Conservation (phyloP, 805 yeast genomes). For the Kuraishia molischiana region DNA sequence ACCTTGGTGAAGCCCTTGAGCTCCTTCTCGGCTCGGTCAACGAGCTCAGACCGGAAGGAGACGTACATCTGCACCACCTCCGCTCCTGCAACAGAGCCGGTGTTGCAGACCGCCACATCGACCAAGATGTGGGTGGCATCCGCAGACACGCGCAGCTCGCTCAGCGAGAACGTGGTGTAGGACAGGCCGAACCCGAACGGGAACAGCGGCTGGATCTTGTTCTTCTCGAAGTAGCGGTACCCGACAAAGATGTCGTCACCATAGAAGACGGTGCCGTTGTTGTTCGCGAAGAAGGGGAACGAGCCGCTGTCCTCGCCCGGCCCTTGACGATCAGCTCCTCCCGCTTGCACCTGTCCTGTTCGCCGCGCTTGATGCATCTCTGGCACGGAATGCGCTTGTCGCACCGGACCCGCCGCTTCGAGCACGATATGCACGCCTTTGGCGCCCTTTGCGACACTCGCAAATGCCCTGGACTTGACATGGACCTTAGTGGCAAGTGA, state of each 20-base stretch:
- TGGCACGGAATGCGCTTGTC: too few relatives aligned
- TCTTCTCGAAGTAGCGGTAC: conserved; percentile 41
- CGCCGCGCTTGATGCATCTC: too few relatives aligned
- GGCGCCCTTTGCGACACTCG: too few relatives aligned
- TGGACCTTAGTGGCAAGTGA: too few relatives aligned
- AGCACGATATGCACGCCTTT: too few relatives aligned
- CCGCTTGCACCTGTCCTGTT: too few relatives aligned
- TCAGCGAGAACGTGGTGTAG: conserved; percentile 37
- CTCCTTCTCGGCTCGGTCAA: conserved; percentile 43
- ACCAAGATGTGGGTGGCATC: conserved; percentile 13
- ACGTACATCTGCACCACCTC: conserved; percentile 49
- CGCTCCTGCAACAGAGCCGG: conserved; percentile 37
- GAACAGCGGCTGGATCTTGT: conserved; percentile 35
- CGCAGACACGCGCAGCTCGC: conserved; percentile 27
- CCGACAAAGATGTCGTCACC: conserved; percentile 42
- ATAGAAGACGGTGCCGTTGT: conserved; percentile 25
- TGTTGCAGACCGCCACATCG: conserved; percentile 33
- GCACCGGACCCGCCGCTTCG: too few relatives aligned
- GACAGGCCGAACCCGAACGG: conserved; percentile 61
- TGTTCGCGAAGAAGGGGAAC: conserved; percentile 23
- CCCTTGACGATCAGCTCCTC: too few relatives aligned
- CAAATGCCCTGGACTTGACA: too few relatives aligned
- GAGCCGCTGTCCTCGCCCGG: conserved; percentile 25
- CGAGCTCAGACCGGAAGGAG: conserved; percentile 18
- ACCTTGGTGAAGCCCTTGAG: conserved; percentile 49